Percentiles rank a stretch among this genome's conserved stretches.
These are phyloP conservation scores for Neonectria punicea DNA, from an alignment of 2,329 filamentous ascomycete species.

Conservation along the genomic window DNA sequence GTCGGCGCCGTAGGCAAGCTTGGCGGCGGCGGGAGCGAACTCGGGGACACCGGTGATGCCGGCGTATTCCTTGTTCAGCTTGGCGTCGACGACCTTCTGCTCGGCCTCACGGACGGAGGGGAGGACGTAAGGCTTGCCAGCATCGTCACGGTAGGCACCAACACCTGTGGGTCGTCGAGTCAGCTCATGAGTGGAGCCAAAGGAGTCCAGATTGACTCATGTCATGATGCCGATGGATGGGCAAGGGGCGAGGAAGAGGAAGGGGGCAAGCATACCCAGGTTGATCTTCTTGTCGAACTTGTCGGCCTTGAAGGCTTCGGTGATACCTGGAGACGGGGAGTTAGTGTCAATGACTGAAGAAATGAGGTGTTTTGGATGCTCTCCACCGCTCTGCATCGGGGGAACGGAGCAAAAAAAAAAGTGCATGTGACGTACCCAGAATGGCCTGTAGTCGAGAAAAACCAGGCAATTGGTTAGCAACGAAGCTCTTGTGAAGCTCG, in stretches of 20 bases:
- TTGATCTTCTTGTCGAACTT: slow-evolving; percentile 96
- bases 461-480: slow-evolving; percentile 35
- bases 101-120: slow-evolving; percentile 92
- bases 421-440: slow-evolving; percentile 65
- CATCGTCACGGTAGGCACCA: slow-evolving; percentile 97
- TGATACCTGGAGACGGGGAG: slow-evolving; percentile 72
- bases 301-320: slow-evolving; percentile 99
- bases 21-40: slow-evolving; percentile 91
- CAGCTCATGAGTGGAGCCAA: slow-evolving; percentile 33
- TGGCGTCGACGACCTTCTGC: slow-evolving; percentile 80
- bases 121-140: slow-evolving; percentile 97
- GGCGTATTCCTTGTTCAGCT: slow-evolving; percentile 96
- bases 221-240: slow-evolving; percentile 20
- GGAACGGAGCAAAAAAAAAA: slow-evolving; percentile 34
- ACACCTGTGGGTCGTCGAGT: slow-evolving; percentile 69
- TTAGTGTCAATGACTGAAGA: slow-evolving; percentile 36
- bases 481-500: slow-evolving; percentile 27
- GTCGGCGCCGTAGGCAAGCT: slow-evolving; percentile 88
- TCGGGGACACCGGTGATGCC: slow-evolving; percentile 95
- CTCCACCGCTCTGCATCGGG: slow-evolving; percentile 20
- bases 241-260: slow-evolving; percentile 17
- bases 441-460: slow-evolving; percentile 68
- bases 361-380: slow-evolving; percentile 26
- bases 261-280: slow-evolving; percentile 70
- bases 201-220: slow-evolving; percentile 21